These are phyloP conservation scores for Termitomyces bulborhizus DNA, from an alignment of 768 basidiomycete species.

Conservation along the genomic window DNA sequence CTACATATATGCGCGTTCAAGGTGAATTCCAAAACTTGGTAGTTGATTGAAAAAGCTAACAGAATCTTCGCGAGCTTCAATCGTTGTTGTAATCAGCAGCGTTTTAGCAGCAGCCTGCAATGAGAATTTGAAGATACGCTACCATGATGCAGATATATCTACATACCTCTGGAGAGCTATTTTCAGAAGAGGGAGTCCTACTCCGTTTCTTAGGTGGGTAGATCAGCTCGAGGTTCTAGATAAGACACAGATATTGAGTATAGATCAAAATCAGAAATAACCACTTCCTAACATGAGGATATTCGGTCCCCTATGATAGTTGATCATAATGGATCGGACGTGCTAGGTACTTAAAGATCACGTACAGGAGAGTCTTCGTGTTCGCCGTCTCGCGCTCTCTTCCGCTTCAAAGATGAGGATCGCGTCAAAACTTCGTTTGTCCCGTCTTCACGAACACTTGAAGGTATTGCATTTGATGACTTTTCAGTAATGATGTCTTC, in stretches of 20 bases:
- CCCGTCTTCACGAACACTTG: not conserved
- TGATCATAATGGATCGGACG: constrained; percentile 5
- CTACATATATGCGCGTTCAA: not conserved
- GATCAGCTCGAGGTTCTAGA: constrained; percentile 41
- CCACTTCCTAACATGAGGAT: constrained; percentile 34
- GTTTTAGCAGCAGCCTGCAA: constrained; percentile 1
- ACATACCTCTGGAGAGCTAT: constrained; percentile 19
- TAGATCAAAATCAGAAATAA: not conserved
- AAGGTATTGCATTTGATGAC: not conserved
- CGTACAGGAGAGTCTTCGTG: constrained; percentile 15
- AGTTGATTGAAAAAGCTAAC: not conserved
- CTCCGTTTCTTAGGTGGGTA: constrained; percentile 36
- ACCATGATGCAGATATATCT: not conserved
- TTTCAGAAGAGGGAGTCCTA: constrained; percentile 34
- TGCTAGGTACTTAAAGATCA: not conserved
- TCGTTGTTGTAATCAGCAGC: not conserved
- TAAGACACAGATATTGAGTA: not conserved
- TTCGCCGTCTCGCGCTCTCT: constrained; percentile 20
- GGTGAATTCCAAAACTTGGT: not conserved
- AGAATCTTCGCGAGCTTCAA: not conserved
- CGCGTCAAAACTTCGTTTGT: not conserved
- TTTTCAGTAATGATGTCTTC: not conserved
- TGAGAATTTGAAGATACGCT: not conserved
- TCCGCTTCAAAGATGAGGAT: constrained; percentile 21
- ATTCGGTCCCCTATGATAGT: constrained; percentile 28